These are phyloP conservation scores for Truncatella angustata DNA, from an alignment of 2,329 filamentous ascomycete genomes.

Conservation along the genomic window DNA sequence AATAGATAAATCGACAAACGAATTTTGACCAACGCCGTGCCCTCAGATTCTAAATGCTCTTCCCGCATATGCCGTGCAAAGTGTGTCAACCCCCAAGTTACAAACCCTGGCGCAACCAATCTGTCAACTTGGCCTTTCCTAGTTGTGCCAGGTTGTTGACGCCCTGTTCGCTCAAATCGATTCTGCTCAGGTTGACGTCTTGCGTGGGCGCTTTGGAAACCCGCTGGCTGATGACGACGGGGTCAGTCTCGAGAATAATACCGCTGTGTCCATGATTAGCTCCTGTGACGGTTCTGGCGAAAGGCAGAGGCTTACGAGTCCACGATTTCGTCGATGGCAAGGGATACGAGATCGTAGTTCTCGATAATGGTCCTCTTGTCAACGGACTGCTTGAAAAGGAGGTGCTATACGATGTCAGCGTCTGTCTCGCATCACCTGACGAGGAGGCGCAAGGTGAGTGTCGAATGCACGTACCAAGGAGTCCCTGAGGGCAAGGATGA, in stretches of 20 bases:
- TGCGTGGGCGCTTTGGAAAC: constrained; percentile 90
- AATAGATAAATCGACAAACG: constrained; percentile 18
- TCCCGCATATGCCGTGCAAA: neutral
- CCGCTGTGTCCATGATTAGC: constrained; percentile 40
- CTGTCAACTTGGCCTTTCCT: constrained; percentile 86
- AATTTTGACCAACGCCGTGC: constrained; percentile 28
- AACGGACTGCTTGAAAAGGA: constrained; percentile 73
- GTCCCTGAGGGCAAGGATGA: constrained; percentile 86
- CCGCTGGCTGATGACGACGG: constrained; percentile 86
- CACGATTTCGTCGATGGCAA: constrained; percentile 92
- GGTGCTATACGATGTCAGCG: neutral
- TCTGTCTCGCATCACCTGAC: neutral
- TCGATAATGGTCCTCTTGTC: constrained; percentile 98
- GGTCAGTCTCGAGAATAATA: constrained; percentile 95
- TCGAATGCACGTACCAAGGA: constrained; percentile 74
- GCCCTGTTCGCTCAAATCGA: constrained; percentile 94
- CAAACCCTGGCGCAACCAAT: constrained; percentile 84
- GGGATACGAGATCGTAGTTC: constrained; percentile 94
- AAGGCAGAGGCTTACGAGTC: constrained; percentile 55
- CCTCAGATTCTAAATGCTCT: neutral
- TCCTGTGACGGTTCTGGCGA: too few species aligned
- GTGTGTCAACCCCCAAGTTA: constrained; percentile 31
- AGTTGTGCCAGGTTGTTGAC: constrained; percentile 92
- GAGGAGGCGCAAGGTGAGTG: constrained; percentile 52
- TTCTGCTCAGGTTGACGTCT: constrained; percentile 88